Evolutionary conservation across 768 basidiomycete species (phyloP).

Genomic region (Suillus bovinus): DNA sequence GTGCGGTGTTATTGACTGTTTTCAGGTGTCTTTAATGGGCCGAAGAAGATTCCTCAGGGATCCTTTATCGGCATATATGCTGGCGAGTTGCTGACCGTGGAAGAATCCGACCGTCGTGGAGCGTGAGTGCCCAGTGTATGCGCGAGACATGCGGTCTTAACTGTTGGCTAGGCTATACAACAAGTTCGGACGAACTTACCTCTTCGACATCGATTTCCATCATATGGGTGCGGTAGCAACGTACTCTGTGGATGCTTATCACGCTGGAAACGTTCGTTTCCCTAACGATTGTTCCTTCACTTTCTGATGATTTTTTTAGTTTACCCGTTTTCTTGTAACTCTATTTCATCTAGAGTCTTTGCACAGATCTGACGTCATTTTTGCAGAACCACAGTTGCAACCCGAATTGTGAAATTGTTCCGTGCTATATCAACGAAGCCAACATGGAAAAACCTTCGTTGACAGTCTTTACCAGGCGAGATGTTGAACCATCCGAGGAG

Average conservation of each 20-base stretch:
- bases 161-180: constrained; percentile 61
- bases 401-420: constrained; percentile 74
- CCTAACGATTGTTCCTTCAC: neutral
- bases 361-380: neutral
- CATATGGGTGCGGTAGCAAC: constrained; percentile 47
- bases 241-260: constrained; percentile 84
- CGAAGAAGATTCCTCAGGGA: constrained; percentile 62
- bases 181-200: constrained; percentile 70
- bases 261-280: constrained; percentile 74
- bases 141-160: constrained; percentile 2
- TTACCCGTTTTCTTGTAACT: constrained; percentile 86
- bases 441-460: constrained; percentile 70
- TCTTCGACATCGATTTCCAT: constrained; percentile 82
- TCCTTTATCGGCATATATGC: constrained; percentile 84
- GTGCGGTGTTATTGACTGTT: constrained; percentile 3
- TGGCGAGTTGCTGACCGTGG: constrained; percentile 77
- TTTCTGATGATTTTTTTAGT: constrained; percentile 44
- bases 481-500: constrained; percentile 68
- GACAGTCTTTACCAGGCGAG: constrained; percentile 62
- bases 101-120: constrained; percentile 67
- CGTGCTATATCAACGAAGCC: constrained; percentile 78
- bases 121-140: constrained; percentile 42
- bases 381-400: constrained; percentile 88
- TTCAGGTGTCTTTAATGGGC: constrained; percentile 70
- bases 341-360: neutral